Base-by-base conservation (phyloP, 225 moss, liverwort and hornwort species). In the Antitrichia curtipendula region DNA sequence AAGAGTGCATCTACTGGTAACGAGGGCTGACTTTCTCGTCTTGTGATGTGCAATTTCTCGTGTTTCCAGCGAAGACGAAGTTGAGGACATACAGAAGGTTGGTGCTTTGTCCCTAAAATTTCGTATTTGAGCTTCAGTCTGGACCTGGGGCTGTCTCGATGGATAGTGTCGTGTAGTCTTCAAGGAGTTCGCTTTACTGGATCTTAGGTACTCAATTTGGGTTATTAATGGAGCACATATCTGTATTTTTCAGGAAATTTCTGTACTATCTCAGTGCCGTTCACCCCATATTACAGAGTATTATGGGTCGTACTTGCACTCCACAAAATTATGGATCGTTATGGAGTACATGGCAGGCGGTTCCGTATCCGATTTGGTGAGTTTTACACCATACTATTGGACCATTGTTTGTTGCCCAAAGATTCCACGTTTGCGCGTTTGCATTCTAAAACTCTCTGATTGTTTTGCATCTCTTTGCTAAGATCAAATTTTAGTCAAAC, bases 331-430 rank as follows among this genome's bases (percentile, higher is more conserved):
- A 75, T 98, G 97, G 97, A 98, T 98, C 72, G 94, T 98, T 59
- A 98, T 98, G 98, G 98, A 98, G 87, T 98, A 97, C 88, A 98
- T 98, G 98, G 98, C 98, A 80, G 97, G 98, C 84, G 98, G 98
- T 82, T 98, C 98, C 80, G 97, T 98, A 64, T 95, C 95, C 65
- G 96, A 98, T 85, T 90, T 98, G 94, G 97, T 98, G 87, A 92
- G 92, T 83, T 52, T 78, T 66, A 52, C 24, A 63, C 57, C 40
- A 57, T 59, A 66, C 62, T 28, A 34, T 45, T 79, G 75, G 66
- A 50, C 28, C 80, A 40, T 71, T 78, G 45, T 53, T 65, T 77
- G 54, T 54, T 87, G 54, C 64, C 9, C 23, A 60, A 68, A n/a
- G 68, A 60, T n/a, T 62, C 29, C 7, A 41, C 11, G 57, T 64